Base-by-base conservation (phyloP, 2,329 filamentous ascomycete genomes). In the Ophiosphaerella korrae region DNA sequence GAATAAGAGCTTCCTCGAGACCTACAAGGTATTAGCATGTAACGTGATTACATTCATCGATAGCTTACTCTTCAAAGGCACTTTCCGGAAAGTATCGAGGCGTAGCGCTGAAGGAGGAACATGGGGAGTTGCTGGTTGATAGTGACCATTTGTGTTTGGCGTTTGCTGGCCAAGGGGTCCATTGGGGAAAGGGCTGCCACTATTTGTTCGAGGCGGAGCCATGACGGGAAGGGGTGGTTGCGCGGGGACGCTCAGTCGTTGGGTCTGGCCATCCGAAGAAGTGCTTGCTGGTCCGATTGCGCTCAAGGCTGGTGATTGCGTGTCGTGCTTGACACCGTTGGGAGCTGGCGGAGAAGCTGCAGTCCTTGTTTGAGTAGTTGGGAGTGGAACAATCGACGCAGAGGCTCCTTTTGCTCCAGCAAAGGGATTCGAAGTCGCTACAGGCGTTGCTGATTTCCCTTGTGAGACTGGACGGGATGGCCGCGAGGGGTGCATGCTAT, bases 1-100 rank as follows among this genome's bases (percentile, higher is more conserved):
- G 83, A 42, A 93, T 82, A 37, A 93, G 78, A 23, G 88, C 86
- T 71, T 89, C 82, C 32, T 79, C 55, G 21, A 58, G 38, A 49
- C 54, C 69, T 73, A 44, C 24, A 12, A 24, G 2, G 2, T 39
- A 40, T 72, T 49, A 74, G 67, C 37, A 52, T 21, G 33, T 7
- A 29, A 14, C 12, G 24, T 3, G 32, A 16, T 2, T 21, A 13
- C 14, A 16, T n/a, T 7, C 13, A 5, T 18, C 21, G 35, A 13
- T 26, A 26, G 64, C 75, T 66, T 74, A 82, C 82, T 76, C 75
- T 82, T 80, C 74, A 61, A 74, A 8, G 67, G 70, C 21, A 46
- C 54, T 35, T 69, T 67, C 29, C 68, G 56, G 56, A 71, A 66
- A 37, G 64, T 63, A 32, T 71, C 68, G 18, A 64, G 60, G 2